Percentiles rank a stretch among this genome's conserved stretches.
Conservation (phyloP, 163 green algal species). For the Trebouxiophyceae sp. region DNA sequence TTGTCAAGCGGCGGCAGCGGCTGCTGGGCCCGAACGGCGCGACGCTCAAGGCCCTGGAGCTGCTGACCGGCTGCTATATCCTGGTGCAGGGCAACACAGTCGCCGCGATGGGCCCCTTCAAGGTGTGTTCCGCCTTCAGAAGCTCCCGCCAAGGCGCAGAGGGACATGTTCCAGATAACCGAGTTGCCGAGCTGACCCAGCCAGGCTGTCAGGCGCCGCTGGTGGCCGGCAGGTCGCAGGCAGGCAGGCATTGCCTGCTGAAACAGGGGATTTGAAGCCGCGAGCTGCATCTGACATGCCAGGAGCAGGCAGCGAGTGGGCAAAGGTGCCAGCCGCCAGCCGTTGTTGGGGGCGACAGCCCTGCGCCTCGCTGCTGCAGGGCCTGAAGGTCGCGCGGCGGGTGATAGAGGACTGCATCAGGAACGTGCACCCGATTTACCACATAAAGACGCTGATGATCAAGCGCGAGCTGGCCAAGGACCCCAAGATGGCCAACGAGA, state of each 20-base stretch:
- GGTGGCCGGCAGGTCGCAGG: not conserved
- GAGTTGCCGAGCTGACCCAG: too few species aligned
- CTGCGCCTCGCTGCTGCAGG: not conserved
- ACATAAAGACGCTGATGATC: slow-evolving; percentile 99
- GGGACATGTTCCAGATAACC: too few species aligned
- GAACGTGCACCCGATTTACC: slow-evolving; percentile 99
- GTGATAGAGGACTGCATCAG: slow-evolving; percentile 98
- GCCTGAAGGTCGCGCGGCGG: slow-evolving; percentile 42
- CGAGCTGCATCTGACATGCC: too few species aligned
- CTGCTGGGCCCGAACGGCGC: slow-evolving; percentile 95
- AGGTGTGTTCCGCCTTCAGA: too few species aligned
- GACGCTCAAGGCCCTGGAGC: slow-evolving; percentile 95
- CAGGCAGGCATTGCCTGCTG: slow-evolving; percentile 34
- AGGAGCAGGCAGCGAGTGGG: too few species aligned
- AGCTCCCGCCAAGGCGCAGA: too few species aligned
- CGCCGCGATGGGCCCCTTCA: slow-evolving; percentile 88
- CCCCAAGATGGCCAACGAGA: slow-evolving; percentile 74
- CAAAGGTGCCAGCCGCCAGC: too few species aligned
- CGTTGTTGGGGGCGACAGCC: too few species aligned
- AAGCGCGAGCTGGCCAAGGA: slow-evolving; percentile 98
- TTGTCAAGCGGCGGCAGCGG: slow-evolving; percentile 93
- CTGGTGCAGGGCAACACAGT: slow-evolving; percentile 96
- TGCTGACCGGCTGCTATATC: slow-evolving; percentile 93
- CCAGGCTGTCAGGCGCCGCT: too few species aligned
- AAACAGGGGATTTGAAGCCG: slow-evolving; percentile 55